Evolutionary conservation across 2,329 filamentous ascomycete genomes (phyloP), one percentile per base, ranked within the genome.

Genomic region (Phyllosticta paracitricarpa): DNA sequence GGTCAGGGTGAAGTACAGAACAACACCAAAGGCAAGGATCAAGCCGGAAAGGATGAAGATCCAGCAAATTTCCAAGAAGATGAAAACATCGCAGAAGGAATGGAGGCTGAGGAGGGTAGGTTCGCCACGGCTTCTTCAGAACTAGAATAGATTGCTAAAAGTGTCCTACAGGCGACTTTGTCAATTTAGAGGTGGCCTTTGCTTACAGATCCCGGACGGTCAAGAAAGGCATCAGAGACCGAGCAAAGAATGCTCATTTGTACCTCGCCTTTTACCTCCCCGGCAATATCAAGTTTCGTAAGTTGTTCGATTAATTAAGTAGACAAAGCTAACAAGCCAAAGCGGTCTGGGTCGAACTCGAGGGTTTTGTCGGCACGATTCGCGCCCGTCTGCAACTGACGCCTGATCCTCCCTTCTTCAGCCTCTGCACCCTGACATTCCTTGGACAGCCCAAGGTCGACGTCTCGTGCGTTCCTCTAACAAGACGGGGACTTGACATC

Each of bases 381-480:
- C 81, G 88, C 3, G 68, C 89, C 61, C 82, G 88, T 26, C 77
- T 91, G 10, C 88, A 91, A 68, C 79, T 91, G 1, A 88, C 85
- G 1, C 87, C 88, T 0, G 88, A 91, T 66, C 88, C 88, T 0
- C 88, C 88, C 0, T 91, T 91, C 74, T 86, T 91, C 72, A 83
- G 84, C n/a, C 77, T 90, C 4, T 89, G 85, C 68, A 91, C 88
- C 0, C 68, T 90, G 62, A 89, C 87, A 0, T 88, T 91, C 64
- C 81, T 91, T 10, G 88, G 88, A 2, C 88, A 91, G 68, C 88
- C 88, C 0, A 87, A 87, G 67, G 86, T 88, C 10, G 83, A 86
- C 62, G 75, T 90, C 4, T 86, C 85, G 9, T 91, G 88, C 65
- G 80, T 87, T 2, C 88, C 88, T 1, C 73, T 91, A 9, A 86